Evolutionary conservation across 2,329 filamentous ascomycete genomes (phyloP), one percentile per base, ranked within the genome.

Genomic region (Fusarium keratoplasticum): DNA sequence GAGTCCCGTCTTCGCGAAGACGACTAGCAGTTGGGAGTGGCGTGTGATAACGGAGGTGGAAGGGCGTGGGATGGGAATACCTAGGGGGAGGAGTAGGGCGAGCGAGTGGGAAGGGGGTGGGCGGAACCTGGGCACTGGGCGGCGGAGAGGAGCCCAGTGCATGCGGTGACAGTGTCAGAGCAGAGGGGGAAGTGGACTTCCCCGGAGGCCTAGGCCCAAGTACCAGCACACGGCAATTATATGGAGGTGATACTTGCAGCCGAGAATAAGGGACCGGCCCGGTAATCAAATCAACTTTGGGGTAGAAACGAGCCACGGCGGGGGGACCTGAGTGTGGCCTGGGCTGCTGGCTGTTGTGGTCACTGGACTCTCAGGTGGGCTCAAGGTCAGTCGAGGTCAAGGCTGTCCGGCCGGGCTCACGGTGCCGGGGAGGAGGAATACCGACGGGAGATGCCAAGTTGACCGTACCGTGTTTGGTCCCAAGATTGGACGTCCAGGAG

Each of bases 351-450:
- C 64, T 61, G 58, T 52, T 38, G 35, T 67, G 67, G 61, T 66
- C 68, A 76, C 71, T 73, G 66, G 71, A 44, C 64, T 59, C 66
- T 62, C 36, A 77, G 68, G 72, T 71, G 67, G 69, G 64, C 54
- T 70, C 64, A 78, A 74, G 76, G 72, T 78, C 67, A 78, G 72
- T 77, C 59, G 66, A 78, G 71, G 76, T 74, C 67, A 70, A 70
- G 61, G 62, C 38, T 42, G 44, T 11, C 44, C 44, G 50, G 64
- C 64, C 72, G 66, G 75, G 67, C 63, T 67, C 72, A 69, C 61
- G 61, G 44, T 66, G 65, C 75, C 68, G 73, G 77, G 67, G 70
- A 76, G 62, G 63, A 74, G 40, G 35, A 73, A 57, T 40, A 66
- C 68, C 63, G 62, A 60, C 47, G 47, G 47, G 47, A 52, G 64